phyloP scores from a whole-genome alignment of 2,329 filamentous ascomycete species.

The Microcyclospora tardicrescens region DNA sequence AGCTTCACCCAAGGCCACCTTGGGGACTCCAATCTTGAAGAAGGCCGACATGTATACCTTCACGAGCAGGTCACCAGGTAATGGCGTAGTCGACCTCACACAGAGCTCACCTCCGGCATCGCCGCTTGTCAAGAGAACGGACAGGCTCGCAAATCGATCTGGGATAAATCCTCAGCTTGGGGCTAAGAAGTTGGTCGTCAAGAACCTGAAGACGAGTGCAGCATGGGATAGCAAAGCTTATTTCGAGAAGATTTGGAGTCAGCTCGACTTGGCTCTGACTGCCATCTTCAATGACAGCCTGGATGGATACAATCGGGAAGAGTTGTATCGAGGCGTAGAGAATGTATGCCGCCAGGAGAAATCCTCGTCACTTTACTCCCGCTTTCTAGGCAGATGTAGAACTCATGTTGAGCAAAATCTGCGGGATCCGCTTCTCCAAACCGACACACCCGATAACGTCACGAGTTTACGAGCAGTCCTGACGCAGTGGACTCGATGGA shows the following conservation, averaged over 20 bases:
- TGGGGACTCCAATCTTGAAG: slow-evolving; percentile 13
- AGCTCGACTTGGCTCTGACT: slow-evolving; percentile 60
- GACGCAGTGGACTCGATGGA: slow-evolving; percentile 64
- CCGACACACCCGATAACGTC: slow-evolving; percentile 44
- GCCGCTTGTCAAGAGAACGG: slow-evolving; percentile 14
- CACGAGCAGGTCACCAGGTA: slow-evolving; percentile 23
- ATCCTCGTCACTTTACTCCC: slow-evolving; percentile 53
- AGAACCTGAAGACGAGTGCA: slow-evolving; percentile 64
- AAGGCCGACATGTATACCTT: slow-evolving; percentile 44
- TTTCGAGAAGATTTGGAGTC: slow-evolving; percentile 60
- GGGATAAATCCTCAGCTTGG: slow-evolving; percentile 61
- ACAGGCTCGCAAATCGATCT: slow-evolving; percentile 7
- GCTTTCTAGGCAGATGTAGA: slow-evolving; percentile 54
- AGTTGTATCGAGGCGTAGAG: slow-evolving; percentile 81
- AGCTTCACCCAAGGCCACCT: slow-evolving; percentile 23
- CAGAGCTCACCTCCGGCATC: slow-evolving; percentile 21
- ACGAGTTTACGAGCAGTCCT: slow-evolving; percentile 50
- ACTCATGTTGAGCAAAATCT: slow-evolving; percentile 47
- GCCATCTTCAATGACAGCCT: slow-evolving; percentile 56
- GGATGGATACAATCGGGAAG: slow-evolving; percentile 59
- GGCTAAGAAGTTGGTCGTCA: slow-evolving; percentile 79
- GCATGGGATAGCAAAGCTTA: slow-evolving; percentile 60
- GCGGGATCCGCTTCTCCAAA: slow-evolving; percentile 44
- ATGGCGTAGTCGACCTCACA: slow-evolving; percentile 31
- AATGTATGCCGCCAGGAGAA: slow-evolving; percentile 73